Percentiles rank a stretch among this genome's conserved stretches.
These are phyloP conservation scores for Talaromyces piceae DNA, from an alignment of 2,329 filamentous ascomycete genomes.

Conservation along the genomic window DNA sequence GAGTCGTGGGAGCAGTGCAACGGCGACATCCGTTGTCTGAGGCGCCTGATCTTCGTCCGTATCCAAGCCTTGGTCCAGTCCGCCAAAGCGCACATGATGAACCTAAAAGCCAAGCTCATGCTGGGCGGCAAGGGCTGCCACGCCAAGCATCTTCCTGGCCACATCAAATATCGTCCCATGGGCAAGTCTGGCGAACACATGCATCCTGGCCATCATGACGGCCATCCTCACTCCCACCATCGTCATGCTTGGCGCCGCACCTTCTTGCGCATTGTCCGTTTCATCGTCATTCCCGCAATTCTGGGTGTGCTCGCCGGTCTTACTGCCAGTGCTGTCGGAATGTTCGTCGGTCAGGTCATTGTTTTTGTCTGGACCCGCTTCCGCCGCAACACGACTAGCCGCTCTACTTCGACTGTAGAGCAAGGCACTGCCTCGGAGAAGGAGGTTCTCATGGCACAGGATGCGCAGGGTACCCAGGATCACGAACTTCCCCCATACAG, in stretches of 20 bases:
- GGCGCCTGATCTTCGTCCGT: slow-evolving; percentile 31
- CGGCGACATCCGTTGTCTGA: slow-evolving; percentile 32
- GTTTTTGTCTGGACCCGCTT: slow-evolving; percentile 39
- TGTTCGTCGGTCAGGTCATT: slow-evolving; percentile 41
- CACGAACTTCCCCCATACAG: slow-evolving; percentile 32
- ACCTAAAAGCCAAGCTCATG: slow-evolving; percentile 21
- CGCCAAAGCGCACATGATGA: slow-evolving; percentile 30
- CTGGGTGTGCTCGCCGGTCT: slow-evolving; percentile 40
- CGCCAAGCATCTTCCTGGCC: slow-evolving; percentile 15
- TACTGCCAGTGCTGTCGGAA: slow-evolving; percentile 38
- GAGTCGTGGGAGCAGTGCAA: slow-evolving; percentile 38
- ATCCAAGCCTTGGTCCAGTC: slow-evolving; percentile 31
- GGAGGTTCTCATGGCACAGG: slow-evolving; percentile 31
- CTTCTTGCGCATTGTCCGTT: slow-evolving; percentile 34
- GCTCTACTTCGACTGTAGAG: slow-evolving; percentile 24
- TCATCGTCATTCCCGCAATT: slow-evolving; percentile 40
- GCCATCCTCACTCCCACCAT: slow-evolving; percentile 25
- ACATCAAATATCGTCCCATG: slow-evolving; percentile 1
- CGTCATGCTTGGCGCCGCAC: slow-evolving; percentile 32
- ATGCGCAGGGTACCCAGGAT: slow-evolving; percentile 19
- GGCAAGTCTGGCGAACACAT: slow-evolving; percentile 8
- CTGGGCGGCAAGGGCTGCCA: slow-evolving; percentile 25
- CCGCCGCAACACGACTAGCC: slow-evolving; percentile 23
- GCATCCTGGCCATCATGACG: slow-evolving; percentile 18
- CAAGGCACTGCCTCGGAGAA: slow-evolving; percentile 36